Evolutionary conservation across 768 basidiomycete genomes (phyloP).

Genomic region (Gymnopilus dilepis): DNA sequence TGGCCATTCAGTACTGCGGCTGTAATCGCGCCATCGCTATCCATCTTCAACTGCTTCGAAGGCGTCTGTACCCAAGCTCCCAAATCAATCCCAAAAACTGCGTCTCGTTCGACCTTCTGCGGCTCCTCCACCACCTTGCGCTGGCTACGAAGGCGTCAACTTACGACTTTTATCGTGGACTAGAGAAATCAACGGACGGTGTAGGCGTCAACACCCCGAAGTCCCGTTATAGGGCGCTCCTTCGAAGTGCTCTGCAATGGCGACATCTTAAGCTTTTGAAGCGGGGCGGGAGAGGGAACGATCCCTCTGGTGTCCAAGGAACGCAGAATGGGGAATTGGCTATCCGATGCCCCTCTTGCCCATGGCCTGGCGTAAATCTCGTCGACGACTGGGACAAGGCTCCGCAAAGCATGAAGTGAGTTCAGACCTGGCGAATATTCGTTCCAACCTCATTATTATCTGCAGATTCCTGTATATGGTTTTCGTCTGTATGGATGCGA

Average conservation of each 20-base stretch:
- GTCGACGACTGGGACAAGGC: neutral
- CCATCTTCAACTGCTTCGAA: too few relatives aligned
- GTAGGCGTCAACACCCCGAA: neutral
- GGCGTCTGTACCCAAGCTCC: too few relatives aligned
- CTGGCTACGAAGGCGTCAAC: neutral
- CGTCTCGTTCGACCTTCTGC: too few relatives aligned
- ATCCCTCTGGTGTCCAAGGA: neutral
- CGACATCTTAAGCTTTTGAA: neutral
- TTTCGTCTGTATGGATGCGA: neutral
- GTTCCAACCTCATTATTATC: too few relatives aligned
- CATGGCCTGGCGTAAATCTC: neutral
- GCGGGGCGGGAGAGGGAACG: neutral
- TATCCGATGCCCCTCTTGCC: neutral
- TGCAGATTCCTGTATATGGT: too few relatives aligned
- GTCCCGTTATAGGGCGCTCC: neutral
- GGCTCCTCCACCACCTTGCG: too few relatives aligned
- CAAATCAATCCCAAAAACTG: too few relatives aligned
- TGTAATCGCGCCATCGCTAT: too few relatives aligned
- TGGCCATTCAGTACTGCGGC: too few relatives aligned
- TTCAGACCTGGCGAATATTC: too few relatives aligned
- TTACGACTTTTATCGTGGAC: neutral
- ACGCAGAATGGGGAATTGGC: neutral
- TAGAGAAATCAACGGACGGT: neutral
- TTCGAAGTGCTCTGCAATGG: neutral
- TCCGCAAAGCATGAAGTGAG: neutral